Percentiles rank a stretch among this genome's conserved stretches.
phyloP scores from a whole-genome alignment of 2,329 filamentous ascomycete genomes.

The Pseudogymnoascus sp. region DNA sequence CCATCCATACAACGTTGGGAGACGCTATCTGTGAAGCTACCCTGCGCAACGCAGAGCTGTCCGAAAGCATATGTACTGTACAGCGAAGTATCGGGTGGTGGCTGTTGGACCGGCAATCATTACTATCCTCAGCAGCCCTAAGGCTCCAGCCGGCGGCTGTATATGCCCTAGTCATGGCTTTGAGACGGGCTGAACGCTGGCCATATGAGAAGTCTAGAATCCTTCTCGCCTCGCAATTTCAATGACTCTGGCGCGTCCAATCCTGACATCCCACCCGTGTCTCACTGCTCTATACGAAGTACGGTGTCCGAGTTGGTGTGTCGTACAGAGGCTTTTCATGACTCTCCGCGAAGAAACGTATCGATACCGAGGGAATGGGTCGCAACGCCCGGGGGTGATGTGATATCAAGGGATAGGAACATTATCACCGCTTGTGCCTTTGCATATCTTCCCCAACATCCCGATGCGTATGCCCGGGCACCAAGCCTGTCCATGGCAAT shows the following conservation, averaged over 20 bases:
- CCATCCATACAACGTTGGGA: not conserved
- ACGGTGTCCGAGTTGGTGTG: not conserved
- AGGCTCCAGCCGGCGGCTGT: not conserved
- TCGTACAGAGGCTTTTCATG: not conserved
- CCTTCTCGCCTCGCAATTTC: not conserved
- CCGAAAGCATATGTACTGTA: not conserved
- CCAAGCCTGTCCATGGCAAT: not conserved
- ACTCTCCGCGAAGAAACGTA: not conserved
- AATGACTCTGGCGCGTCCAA: not conserved
- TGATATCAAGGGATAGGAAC: not conserved
- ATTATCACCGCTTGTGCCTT: not conserved
- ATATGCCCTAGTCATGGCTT: not conserved
- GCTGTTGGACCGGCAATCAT: not conserved
- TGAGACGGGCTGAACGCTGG: not conserved
- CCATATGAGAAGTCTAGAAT: not conserved
- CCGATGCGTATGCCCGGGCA: not conserved
- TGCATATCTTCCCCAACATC: not conserved
- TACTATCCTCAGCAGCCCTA: not conserved
- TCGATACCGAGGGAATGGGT: not conserved
- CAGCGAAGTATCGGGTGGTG: not conserved
- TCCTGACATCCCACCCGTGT: not conserved
- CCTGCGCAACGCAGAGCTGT: not conserved
- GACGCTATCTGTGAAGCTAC: not conserved
- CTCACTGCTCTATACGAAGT: not conserved
- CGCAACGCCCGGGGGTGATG: not conserved